Percentiles rank a stretch among this genome's conserved stretches.
phyloP scores from a whole-genome alignment of 176 grass and related monocot genomes.

The Melocanna baccifera region DNA sequence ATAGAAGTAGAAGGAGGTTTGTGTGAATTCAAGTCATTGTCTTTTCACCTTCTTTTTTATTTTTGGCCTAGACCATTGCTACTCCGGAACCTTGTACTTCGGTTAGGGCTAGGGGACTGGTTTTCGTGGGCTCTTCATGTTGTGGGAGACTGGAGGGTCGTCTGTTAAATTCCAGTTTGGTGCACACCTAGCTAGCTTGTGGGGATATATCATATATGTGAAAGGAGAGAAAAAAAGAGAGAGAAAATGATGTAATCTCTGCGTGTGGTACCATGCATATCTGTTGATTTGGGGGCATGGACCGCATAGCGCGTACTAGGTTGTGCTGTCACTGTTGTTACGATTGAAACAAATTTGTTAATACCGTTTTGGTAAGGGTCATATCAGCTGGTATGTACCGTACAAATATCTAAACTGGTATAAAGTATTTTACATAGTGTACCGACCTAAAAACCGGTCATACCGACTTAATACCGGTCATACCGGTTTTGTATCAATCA shows the following conservation, averaged over 20 bases:
- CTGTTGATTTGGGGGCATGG: not conserved
- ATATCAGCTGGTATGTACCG: no score
- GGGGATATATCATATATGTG: not conserved
- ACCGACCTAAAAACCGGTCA: no score
- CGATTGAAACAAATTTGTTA: no score
- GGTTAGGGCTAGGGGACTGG: slow-evolving; percentile 4
- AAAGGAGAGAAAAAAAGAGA: not conserved
- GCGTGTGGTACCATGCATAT: not conserved
- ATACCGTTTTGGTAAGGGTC: no score
- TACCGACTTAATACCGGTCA: no score
- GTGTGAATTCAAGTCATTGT: not conserved
- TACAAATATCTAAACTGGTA: no score
- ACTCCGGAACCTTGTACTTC: slow-evolving; percentile 39
- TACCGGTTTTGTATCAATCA: no score
- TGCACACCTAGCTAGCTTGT: not conserved
- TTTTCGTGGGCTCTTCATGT: slow-evolving; percentile 42
- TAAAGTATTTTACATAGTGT: no score
- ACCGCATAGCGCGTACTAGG: not conserved
- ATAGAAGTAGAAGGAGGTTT: no score
- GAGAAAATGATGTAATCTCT: not conserved
- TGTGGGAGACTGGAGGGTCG: slow-evolving; percentile 5
- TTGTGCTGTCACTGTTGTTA: slow-evolving; percentile 30
- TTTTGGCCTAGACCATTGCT: slow-evolving; percentile 34
- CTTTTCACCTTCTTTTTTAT: not conserved
- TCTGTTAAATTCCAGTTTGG: not conserved